These are phyloP conservation scores for Violaceomyces palustris DNA, from an alignment of 1,284 basidiomycete genomes.

Conservation along the genomic window DNA sequence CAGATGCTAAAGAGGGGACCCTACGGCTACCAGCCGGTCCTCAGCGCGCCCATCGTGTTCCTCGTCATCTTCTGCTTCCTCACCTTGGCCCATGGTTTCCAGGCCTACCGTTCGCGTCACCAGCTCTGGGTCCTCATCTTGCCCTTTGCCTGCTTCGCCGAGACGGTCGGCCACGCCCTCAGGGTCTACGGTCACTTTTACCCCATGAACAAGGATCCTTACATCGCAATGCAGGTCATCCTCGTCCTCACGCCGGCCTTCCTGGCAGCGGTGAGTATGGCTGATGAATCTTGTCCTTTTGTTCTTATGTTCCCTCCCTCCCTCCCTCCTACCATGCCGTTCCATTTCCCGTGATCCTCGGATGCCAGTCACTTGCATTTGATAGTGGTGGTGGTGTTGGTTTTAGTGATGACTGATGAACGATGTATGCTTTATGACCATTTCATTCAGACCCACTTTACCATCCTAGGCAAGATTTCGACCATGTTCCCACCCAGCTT, in stretches of 20 bases:
- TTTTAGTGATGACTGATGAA: too few relatives aligned
- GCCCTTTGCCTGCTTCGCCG: constrained; percentile 12
- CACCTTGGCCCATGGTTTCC: constrained; percentile 2
- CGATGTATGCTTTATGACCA: too few relatives aligned
- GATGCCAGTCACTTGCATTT: too few relatives aligned
- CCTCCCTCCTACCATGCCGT: too few relatives aligned
- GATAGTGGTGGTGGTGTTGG: too few relatives aligned
- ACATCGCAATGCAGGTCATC: constrained; percentile 29
- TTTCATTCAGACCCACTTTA: too few relatives aligned
- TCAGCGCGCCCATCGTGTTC: constrained; percentile 11
- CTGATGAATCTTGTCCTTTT: too few relatives aligned
- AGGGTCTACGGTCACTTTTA: constrained; percentile 24
- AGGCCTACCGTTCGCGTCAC: constrained; percentile 5
- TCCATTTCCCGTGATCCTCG: too few relatives aligned
- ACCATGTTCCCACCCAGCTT: constrained; percentile 11
- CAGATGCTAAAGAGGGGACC: too few relatives aligned
- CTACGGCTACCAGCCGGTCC: constrained; percentile 15
- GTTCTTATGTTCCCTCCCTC: too few relatives aligned
- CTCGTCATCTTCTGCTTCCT: constrained; percentile 5
- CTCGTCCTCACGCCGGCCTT: constrained; percentile 32
- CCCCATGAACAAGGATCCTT: constrained; percentile 6
- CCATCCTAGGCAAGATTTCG: constrained; percentile 12
- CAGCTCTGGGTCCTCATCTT: constrained; percentile 21
- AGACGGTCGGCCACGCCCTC: constrained; percentile 9
- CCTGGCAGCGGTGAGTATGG: constrained; percentile 30